A percentile compares a stretch with the other conserved stretches of the same genome.
Evolutionary conservation across 1,139 yeast genomes (phyloP).

Genomic region (Saccharomyces hybrid): DNA sequence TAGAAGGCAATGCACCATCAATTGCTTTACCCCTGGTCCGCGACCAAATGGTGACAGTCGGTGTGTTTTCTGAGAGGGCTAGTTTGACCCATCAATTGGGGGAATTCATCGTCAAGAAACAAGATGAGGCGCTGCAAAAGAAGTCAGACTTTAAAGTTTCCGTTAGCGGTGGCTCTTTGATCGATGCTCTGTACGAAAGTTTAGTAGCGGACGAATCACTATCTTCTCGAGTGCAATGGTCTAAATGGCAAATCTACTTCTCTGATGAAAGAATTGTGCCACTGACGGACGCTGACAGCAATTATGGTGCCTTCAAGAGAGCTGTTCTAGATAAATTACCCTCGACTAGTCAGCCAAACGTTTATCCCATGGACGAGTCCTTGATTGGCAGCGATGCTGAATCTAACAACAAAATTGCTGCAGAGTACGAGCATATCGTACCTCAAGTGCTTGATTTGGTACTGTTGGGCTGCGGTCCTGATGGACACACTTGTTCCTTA

Average conservation of each 20-base stretch:
- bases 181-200: slow-evolving; percentile 64
- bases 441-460: slow-evolving; percentile 78
- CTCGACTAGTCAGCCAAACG: slow-evolving; percentile 29
- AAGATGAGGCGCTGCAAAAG: slow-evolving; percentile 41
- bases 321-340: slow-evolving; percentile 70
- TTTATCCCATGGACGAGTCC: slow-evolving; percentile 73
- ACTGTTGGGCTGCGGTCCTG: slow-evolving; percentile 95
- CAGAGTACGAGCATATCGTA: slow-evolving; percentile 70
- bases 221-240: slow-evolving; percentile 60
- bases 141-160: slow-evolving; percentile 57
- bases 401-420: slow-evolving; percentile 61
- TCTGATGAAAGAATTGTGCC: slow-evolving; percentile 97
- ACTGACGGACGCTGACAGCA: slow-evolving; percentile 73
- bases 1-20: background rate
- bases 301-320: slow-evolving; percentile 80
- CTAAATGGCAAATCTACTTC: slow-evolving; percentile 88
- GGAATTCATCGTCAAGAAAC: slow-evolving; percentile 44
- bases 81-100: slow-evolving; percentile 56
- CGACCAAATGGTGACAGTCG: slow-evolving; percentile 38
- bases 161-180: slow-evolving; percentile 84
- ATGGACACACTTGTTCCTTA: slow-evolving; percentile 93
- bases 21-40: background rate
- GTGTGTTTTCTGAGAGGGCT: slow-evolving; percentile 45
- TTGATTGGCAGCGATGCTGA: slow-evolving; percentile 56
- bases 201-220: slow-evolving; percentile 51